phyloP scores from a whole-genome alignment of 805 yeast genomes.

The Nakazawaea pomicola region DNA sequence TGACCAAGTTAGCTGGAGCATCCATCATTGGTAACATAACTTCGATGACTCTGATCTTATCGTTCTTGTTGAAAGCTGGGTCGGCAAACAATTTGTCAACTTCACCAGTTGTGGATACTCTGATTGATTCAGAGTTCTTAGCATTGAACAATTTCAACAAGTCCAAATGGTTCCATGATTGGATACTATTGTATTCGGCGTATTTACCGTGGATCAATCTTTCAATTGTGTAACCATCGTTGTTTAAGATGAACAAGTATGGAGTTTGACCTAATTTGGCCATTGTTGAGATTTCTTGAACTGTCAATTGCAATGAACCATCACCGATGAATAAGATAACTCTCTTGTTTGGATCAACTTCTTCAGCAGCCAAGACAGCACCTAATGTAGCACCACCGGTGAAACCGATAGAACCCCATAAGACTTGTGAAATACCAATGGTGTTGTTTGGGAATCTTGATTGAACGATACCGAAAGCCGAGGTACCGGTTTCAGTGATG shows the following conservation, averaged over 20 bases:
- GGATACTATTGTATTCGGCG: slow-evolving; percentile 63
- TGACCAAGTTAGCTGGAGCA: slow-evolving; percentile 61
- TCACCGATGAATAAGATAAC: slow-evolving; percentile 68
- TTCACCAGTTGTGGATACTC: slow-evolving; percentile 54
- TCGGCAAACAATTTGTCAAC: slow-evolving; percentile 45
- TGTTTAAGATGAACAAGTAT: slow-evolving; percentile 64
- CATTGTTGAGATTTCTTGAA: slow-evolving; percentile 68
- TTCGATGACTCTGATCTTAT: slow-evolving; percentile 62
- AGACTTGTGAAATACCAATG: slow-evolving; percentile 65
- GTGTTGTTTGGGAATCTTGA: slow-evolving; percentile 59
- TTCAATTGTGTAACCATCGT: slow-evolving; percentile 73
- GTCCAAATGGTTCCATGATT: slow-evolving; percentile 61
- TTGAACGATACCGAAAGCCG: slow-evolving; percentile 67
- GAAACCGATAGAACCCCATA: slow-evolving; percentile 75
- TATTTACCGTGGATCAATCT: slow-evolving; percentile 66
- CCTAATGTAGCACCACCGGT: slow-evolving; percentile 65
- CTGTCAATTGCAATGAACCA: slow-evolving; percentile 72
- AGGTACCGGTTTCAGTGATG: slow-evolving; percentile 71
- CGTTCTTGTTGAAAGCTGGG: slow-evolving; percentile 45
- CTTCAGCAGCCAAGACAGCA: slow-evolving; percentile 65
- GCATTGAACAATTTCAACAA: slow-evolving; percentile 60
- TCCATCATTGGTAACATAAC: slow-evolving; percentile 65
- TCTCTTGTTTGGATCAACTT: slow-evolving; percentile 55
- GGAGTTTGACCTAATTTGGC: slow-evolving; percentile 63
- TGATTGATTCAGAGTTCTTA: slow-evolving; percentile 40